phyloP scores from a whole-genome alignment of 2,329 filamentous ascomycete species.

The Ophiocordyceps australis region DNA sequence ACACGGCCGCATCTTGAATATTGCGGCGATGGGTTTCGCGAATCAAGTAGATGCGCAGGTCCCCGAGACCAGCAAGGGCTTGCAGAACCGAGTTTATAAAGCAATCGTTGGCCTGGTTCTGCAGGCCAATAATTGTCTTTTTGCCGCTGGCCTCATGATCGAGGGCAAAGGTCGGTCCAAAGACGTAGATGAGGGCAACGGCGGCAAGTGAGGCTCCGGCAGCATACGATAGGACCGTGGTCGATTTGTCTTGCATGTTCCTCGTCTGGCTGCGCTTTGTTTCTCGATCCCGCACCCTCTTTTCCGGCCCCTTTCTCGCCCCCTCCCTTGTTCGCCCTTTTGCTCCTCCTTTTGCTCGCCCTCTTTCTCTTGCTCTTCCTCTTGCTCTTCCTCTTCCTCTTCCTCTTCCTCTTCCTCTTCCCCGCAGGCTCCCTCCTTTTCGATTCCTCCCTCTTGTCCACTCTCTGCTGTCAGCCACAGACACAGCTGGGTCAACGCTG shows the following conservation, averaged over 20 bases:
- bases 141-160: conserved; percentile 63
- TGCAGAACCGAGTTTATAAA: conserved; percentile 96
- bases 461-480: no score
- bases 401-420: no score
- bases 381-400: no score
- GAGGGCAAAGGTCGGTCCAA: conserved; percentile 91
- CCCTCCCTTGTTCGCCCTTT: no score
- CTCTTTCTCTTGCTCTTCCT: no score
- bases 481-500: no score
- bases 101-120: conserved; percentile 87
- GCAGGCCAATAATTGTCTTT: conserved; percentile 74
- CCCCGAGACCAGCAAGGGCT: conserved; percentile 74
- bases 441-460: no score
- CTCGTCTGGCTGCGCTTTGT: no score
- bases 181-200: conserved; percentile 90
- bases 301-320: no score
- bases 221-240: conserved; percentile 59
- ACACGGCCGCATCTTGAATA: conserved; percentile 62
- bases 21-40: conserved; percentile 72
- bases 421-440: no score
- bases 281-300: no score
- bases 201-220: conserved; percentile 90
- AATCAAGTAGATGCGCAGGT: conserved; percentile 82
- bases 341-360: no score
- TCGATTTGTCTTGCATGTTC: conserved; percentile 18